These are phyloP conservation scores for Fusarium setosum DNA, from an alignment of 2,329 filamentous ascomycete species.

Conservation along the genomic window DNA sequence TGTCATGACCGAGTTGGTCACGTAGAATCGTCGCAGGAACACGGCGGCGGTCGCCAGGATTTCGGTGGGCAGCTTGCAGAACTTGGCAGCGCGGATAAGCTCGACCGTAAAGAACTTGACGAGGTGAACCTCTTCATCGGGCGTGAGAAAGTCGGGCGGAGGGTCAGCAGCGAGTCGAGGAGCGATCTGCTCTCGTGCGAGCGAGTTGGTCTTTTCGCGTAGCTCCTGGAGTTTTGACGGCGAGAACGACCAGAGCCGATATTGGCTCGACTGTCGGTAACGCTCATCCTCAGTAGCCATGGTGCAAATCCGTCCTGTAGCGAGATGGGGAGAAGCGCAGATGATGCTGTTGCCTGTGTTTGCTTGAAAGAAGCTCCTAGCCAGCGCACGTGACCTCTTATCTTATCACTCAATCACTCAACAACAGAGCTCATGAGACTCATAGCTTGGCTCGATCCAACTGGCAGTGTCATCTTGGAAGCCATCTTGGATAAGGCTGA, in stretches of 20 bases:
- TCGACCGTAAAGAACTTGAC: constrained; percentile 80
- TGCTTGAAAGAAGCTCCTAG: background rate
- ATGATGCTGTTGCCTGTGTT: no score
- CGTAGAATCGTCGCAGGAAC: constrained; percentile 94
- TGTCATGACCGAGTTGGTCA: constrained; percentile 95
- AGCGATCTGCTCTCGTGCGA: constrained; percentile 73
- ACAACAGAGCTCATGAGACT: background rate
- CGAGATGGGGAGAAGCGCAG: background rate
- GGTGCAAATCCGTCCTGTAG: constrained; percentile 23
- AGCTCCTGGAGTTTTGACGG: constrained; percentile 76
- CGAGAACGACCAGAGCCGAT: constrained; percentile 91
- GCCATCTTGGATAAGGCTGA: no score
- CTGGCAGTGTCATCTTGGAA: no score
- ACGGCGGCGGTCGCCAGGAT: constrained; percentile 79
- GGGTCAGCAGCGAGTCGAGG: constrained; percentile 64
- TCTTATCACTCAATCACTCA: background rate
- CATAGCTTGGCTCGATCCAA: no score
- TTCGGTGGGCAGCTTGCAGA: constrained; percentile 62
- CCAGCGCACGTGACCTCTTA: constrained; percentile 26
- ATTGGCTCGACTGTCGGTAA: constrained; percentile 92
- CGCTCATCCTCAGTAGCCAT: constrained; percentile 90
- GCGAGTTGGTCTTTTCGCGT: constrained; percentile 81
- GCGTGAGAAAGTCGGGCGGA: constrained; percentile 81
- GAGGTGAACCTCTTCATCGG: constrained; percentile 84
- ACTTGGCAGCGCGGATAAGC: constrained; percentile 66